Conservation (phyloP, 805 yeast species). For the Nakazawaea sp. region DNA sequence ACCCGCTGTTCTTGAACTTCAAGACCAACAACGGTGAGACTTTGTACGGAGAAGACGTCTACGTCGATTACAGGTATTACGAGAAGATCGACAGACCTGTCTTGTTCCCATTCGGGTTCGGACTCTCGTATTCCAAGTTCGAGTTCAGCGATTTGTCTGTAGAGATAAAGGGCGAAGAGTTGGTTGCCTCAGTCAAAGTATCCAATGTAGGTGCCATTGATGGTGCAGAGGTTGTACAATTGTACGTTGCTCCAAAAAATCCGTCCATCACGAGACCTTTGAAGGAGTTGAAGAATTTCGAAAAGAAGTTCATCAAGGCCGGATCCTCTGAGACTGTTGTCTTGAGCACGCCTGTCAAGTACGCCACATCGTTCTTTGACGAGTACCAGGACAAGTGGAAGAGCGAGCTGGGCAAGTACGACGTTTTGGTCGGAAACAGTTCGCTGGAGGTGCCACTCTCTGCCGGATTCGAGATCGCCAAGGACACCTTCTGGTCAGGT, state of each 20-base stretch:
- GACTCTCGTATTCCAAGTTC: conserved; percentile 54
- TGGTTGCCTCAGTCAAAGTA: conserved; percentile 30
- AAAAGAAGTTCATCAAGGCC: conserved; percentile 37
- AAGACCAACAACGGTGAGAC: conserved; percentile 45
- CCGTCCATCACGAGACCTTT: conserved; percentile 42
- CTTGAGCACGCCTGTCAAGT: conserved; percentile 35
- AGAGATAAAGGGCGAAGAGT: conserved; percentile 16
- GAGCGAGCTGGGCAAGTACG: conserved; percentile 42
- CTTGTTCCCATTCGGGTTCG: conserved; percentile 56
- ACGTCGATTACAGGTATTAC: conserved; percentile 56
- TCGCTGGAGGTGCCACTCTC: conserved; percentile 13
- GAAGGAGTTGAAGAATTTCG: conserved; percentile 56
- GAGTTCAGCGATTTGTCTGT: conserved; percentile 31
- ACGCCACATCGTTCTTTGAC: conserved; percentile 50
- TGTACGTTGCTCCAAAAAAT: conserved; percentile 31
- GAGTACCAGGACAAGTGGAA: conserved; percentile 43
- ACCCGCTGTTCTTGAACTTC: conserved; percentile 49
- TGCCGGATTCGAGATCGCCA: conserved; percentile 5
- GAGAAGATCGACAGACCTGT: conserved; percentile 43
- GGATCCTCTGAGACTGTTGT: conserved; percentile 34
- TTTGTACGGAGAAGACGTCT: conserved; percentile 60
- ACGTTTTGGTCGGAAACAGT: conserved; percentile 37
- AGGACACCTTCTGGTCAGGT: conserved; percentile 13
- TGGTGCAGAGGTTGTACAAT: conserved; percentile 53
- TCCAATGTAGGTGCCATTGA: conserved; percentile 39